phyloP scores from a whole-genome alignment of 169 alveolate species.

The Cryptosporidium viatorum region DNA sequence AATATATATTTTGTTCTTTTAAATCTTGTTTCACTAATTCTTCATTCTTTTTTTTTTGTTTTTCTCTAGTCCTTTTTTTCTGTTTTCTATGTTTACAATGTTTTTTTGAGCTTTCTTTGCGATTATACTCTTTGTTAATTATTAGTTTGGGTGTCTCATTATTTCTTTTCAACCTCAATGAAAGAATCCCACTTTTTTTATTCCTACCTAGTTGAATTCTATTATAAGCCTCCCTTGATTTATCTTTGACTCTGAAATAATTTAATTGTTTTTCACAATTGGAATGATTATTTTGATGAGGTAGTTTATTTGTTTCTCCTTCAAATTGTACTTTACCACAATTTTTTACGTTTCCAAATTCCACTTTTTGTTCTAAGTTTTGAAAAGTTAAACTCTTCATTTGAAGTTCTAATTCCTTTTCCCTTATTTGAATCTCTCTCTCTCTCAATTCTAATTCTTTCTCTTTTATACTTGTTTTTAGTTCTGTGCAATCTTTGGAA shows the following conservation, averaged over 20 bases:
- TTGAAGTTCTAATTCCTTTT: conserved; percentile 35
- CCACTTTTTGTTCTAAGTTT: neutral
- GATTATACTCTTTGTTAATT: neutral
- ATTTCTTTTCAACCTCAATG: conserved; percentile 7
- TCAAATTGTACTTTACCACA: neutral
- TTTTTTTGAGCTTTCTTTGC: neutral
- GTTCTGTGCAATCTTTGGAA: neutral
- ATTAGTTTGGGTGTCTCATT: neutral
- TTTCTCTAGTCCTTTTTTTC: neutral
- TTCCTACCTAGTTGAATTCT: neutral
- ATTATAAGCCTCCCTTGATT: neutral
- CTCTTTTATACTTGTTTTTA: neutral
- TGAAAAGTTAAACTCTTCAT: conserved; percentile 17
- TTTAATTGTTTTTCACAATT: neutral
- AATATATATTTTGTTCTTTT: neutral
- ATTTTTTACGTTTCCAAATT: neutral
- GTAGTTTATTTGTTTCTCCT: neutral
- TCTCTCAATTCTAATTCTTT: conserved; percentile 44
- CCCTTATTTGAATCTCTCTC: conserved; percentile 39
- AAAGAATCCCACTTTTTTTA: conserved; percentile 9
- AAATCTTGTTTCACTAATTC: neutral
- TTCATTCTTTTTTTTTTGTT: neutral
- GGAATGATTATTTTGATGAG: neutral
- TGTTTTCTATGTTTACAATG: neutral
- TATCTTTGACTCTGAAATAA: conserved; percentile 19